Conservation (phyloP, 2,329 filamentous ascomycete genomes). For the Eurotiales sp. region DNA sequence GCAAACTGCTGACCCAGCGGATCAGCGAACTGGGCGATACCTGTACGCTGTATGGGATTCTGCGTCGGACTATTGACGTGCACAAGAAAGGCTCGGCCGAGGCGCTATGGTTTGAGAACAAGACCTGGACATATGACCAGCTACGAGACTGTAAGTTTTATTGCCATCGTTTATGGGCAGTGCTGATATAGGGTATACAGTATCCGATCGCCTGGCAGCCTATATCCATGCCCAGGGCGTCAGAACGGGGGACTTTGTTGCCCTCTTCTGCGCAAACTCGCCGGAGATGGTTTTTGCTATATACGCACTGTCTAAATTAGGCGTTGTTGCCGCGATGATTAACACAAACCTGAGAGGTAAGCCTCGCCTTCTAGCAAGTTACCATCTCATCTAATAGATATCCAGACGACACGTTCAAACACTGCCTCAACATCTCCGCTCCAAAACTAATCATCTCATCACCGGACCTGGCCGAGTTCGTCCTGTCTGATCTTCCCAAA, state of each 20-base stretch:
- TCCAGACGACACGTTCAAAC: conserved; percentile 42
- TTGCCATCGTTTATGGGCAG: no score
- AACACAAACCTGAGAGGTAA: conserved; percentile 47
- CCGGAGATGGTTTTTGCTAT: conserved; percentile 47
- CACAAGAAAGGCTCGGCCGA: conserved; percentile 37
- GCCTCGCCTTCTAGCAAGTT: conserved; percentile 3
- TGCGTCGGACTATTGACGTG: conserved; percentile 39
- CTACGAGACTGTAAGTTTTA: conserved; percentile 38
- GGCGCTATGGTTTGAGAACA: conserved; percentile 48
- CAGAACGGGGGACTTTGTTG: conserved; percentile 40
- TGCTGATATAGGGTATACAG: no score
- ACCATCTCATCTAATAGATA: background rate
- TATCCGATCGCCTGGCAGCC: conserved; percentile 43
- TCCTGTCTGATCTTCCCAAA: conserved; percentile 33
- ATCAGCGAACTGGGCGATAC: conserved; percentile 37
- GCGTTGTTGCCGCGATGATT: conserved; percentile 44
- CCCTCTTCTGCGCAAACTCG: conserved; percentile 48
- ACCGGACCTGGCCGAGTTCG: conserved; percentile 39
- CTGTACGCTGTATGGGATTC: conserved; percentile 41
- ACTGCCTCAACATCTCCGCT: conserved; percentile 43
- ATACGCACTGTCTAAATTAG: conserved; percentile 45
- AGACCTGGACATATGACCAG: conserved; percentile 46
- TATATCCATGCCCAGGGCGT: conserved; percentile 38
- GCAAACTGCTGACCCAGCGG: conserved; percentile 31
- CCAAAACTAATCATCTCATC: conserved; percentile 43